Conservation (phyloP, 179 eudicot genomes). For the Silene coronaria region DNA sequence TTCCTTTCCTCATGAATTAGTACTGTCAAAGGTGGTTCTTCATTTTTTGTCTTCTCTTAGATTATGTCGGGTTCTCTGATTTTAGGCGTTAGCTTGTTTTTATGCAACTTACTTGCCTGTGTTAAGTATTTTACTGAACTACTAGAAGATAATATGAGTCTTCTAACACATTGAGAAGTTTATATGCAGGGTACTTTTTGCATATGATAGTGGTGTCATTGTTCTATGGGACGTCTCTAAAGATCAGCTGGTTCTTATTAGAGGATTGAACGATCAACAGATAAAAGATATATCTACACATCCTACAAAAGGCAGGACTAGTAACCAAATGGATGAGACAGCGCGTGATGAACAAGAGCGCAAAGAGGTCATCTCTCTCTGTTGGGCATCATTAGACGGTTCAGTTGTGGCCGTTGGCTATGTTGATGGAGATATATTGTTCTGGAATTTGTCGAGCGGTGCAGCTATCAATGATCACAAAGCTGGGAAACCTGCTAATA, state of each 20-base stretch:
- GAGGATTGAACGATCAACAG: conserved; percentile 55
- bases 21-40: background rate
- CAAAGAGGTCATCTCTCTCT: conserved; percentile 81
- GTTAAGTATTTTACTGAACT: background rate
- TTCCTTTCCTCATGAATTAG: background rate
- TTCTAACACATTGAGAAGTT: conserved; percentile 5
- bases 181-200: conserved; percentile 68
- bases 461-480: conserved; percentile 35
- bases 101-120: background rate
- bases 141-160: background rate
- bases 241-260: conserved; percentile 56
- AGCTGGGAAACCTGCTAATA: conserved; percentile 44
- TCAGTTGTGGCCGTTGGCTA: conserved; percentile 91
- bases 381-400: conserved; percentile 95
- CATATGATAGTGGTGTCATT: conserved; percentile 80
- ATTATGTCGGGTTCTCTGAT: background rate
- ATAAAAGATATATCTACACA: conserved; percentile 28
- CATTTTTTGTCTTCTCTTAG: background rate
- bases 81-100: background rate
- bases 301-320: conserved; percentile 29
- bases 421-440: conserved; percentile 87
- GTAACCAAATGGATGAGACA: conserved; percentile 28
- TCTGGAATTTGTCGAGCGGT: conserved; percentile 60
- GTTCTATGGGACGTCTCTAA: conserved; percentile 77
- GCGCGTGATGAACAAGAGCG: conserved; percentile 43